phyloP scores from a whole-genome alignment of 257 asterid genomes.

The Ophiorrhiza pumila region DNA sequence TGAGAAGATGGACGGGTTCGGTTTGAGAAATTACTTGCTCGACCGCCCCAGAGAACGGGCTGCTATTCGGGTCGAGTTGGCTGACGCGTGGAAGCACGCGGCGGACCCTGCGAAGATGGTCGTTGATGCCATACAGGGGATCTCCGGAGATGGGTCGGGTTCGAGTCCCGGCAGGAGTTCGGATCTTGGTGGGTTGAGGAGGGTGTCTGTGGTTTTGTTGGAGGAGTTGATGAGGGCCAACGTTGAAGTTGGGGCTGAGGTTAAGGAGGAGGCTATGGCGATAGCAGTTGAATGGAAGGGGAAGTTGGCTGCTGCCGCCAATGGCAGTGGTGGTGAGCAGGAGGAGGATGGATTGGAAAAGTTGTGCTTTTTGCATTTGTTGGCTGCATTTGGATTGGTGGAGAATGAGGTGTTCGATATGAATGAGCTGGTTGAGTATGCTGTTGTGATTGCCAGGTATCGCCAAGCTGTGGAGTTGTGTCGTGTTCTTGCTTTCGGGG shows the following conservation, averaged over 20 bases:
- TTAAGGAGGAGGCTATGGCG: conserved; percentile 37
- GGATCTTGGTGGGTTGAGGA: conserved; percentile 27
- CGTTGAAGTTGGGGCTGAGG: conserved; percentile 39
- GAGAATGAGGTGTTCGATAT: conserved; percentile 31
- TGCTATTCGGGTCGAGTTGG: conserved; percentile 45
- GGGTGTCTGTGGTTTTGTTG: conserved; percentile 47
- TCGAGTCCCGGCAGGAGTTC: not conserved
- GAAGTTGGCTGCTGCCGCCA: conserved; percentile 5
- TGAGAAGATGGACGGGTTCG: conserved; percentile 54
- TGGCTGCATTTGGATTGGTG: conserved; percentile 48
- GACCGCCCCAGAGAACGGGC: conserved; percentile 50
- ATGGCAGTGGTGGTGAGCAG: conserved; percentile 1
- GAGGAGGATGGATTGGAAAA: conserved; percentile 42
- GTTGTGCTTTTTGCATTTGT: conserved; percentile 49
- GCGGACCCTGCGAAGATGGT: conserved; percentile 50
- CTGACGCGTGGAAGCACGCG: conserved; percentile 55
- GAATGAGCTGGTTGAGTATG: conserved; percentile 43
- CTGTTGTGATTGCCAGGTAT: conserved; percentile 39
- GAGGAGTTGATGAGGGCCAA: conserved; percentile 52
- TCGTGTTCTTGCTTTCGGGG: conserved; percentile 38
- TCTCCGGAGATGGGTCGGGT: conserved; percentile 23
- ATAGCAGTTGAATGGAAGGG: conserved; percentile 17
- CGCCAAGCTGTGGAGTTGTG: conserved; percentile 54
- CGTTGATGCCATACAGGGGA: conserved; percentile 49
- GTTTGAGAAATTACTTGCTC: conserved; percentile 40